Evolutionary conservation across 2,329 filamentous ascomycete genomes (phyloP), one percentile per base, ranked within the genome.

Genomic region (Monilinia aucupariae): DNA sequence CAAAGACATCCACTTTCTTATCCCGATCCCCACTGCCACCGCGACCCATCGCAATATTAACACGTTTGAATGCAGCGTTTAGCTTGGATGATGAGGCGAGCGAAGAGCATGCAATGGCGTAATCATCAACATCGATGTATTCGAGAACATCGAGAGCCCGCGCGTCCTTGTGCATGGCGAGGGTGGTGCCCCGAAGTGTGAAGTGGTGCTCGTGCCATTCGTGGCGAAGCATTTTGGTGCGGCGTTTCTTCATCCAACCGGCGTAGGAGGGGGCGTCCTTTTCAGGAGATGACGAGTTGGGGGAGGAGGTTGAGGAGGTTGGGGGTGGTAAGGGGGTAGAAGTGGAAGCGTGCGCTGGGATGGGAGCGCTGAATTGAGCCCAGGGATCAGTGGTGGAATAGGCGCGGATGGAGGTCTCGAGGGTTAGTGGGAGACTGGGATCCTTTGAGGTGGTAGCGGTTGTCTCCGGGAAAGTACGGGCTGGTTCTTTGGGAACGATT

Each of bases 141-240:
- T 92, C 87, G 64, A 91, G 82, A 30, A 88, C 85, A 22, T 75
- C 72, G 43, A 72, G 67, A 8, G 72, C 71, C 67, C 81, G 80
- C 68, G 76, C 76, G 67, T 89, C 84, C 72, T 88, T 86, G 80
- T 92, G 90, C 83, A 93, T 88, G 61, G 88, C 86, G 45, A 91
- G 81, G 34, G 85, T 83, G 32, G 86, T 90, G 64, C 88, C 88
- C 71, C 87, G 86, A 67, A 97, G 87, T 32, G 90, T 91, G 75
- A 94, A 96, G 78, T 93, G 94, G 69, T 91, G 88, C 74, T 96
- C 90, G 72, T 92, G 86, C 92, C 92, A 97, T 78, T 97, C 92
- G 75, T 96, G 90, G 50, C 91, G 90, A 65, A 96, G 84, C 80
- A 96, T 86, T 72, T 86, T 87, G 41, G 89, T 96, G 78, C 91